phyloP scores from a whole-genome alignment of 2,329 filamentous ascomycete genomes.

The Arthrinium phaeospermum region DNA sequence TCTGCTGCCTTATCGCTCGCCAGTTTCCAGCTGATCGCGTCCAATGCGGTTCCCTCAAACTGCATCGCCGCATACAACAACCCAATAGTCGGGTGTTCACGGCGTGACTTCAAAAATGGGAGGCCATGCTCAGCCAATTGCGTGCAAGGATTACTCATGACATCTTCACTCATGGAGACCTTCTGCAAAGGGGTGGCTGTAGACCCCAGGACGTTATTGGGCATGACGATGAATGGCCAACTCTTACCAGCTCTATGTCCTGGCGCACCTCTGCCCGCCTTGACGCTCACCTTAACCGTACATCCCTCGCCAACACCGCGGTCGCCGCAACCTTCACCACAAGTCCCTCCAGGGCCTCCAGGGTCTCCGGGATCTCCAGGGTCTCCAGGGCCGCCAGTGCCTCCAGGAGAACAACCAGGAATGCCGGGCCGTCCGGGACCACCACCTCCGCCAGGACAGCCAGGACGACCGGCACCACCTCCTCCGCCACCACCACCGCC shows the following conservation, averaged over 20 bases:
- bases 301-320: constrained; percentile 10
- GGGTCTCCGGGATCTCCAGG: background rate
- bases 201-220: constrained; percentile 21
- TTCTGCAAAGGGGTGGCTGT: constrained; percentile 21
- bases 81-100: constrained; percentile 20
- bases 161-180: constrained; percentile 17
- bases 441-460: background rate
- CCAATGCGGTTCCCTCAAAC: constrained; percentile 21
- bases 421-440: background rate
- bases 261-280: constrained; percentile 14
- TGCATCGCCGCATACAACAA: constrained; percentile 24
- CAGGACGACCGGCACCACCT: background rate
- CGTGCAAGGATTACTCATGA: constrained; percentile 18
- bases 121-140: constrained; percentile 22
- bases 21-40: constrained; percentile 24
- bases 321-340: constrained; percentile 1
- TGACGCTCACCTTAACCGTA: constrained; percentile 22
- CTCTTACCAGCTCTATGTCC: constrained; percentile 23
- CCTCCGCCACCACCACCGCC: background rate
- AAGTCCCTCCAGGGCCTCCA: background rate
- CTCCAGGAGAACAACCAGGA: background rate
- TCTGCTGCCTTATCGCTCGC: constrained; percentile 22
- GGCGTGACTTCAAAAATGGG: constrained; percentile 22
- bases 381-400: background rate
- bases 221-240: constrained; percentile 18